A percentile compares a stretch with the other conserved stretches of the same genome.
phyloP scores from a whole-genome alignment of 805 yeast species.

The Saturnispora kantuleensis region DNA sequence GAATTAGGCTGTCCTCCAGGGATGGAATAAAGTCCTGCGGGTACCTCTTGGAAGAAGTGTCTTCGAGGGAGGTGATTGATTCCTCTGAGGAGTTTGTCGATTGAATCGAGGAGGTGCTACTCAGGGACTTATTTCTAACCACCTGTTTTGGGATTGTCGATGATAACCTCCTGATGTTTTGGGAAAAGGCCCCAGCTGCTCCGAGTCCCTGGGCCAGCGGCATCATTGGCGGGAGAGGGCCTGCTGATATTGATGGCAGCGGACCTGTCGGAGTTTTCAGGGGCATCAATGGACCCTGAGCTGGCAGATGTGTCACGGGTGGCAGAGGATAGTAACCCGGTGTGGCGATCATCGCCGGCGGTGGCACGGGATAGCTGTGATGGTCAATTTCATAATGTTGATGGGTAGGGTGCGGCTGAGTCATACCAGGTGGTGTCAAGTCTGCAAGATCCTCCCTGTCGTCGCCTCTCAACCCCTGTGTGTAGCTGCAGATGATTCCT shows the following conservation, averaged over 20 bases:
- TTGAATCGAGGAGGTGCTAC: neutral
- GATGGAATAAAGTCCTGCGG: neutral
- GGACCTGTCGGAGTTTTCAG: too few relatives aligned
- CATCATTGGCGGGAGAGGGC: too few relatives aligned
- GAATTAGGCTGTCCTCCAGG: neutral
- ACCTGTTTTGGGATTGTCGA: too few relatives aligned
- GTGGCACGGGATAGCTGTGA: too few relatives aligned
- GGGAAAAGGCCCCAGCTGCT: neutral
- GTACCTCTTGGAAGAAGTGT: neutral
- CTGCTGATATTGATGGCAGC: too few relatives aligned
- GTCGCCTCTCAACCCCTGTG: neutral
- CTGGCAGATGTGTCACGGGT: too few relatives aligned
- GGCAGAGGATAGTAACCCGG: too few relatives aligned
- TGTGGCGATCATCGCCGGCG: too few relatives aligned
- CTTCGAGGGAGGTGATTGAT: conserved; percentile 2
- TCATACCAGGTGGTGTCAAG: neutral
- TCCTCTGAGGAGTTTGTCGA: neutral
- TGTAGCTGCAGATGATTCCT: conserved; percentile 11
- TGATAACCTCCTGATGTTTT: neutral
- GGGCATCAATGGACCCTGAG: too few relatives aligned
- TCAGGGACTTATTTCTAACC: neutral
- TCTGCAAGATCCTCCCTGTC: neutral
- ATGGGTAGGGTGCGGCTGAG: neutral
- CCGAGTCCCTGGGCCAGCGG: neutral
- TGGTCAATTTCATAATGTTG: too few relatives aligned